Evolutionary conservation across 805 yeast genomes (phyloP), one percentile per base, ranked within the genome.

Genomic region (Candida andamanensis): DNA sequence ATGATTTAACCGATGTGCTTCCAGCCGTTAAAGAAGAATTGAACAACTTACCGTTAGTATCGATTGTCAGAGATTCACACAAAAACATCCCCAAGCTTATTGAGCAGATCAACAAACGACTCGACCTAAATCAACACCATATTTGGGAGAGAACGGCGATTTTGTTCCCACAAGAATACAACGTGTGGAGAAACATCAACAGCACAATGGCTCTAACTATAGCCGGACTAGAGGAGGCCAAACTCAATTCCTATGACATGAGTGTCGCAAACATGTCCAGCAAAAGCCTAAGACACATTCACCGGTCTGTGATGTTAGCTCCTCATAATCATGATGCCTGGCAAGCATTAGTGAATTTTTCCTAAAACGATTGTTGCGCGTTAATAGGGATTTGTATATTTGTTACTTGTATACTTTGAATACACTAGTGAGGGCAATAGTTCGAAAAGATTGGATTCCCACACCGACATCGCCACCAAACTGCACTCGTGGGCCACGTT

Each of bases 91-190:
- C 90, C 5, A 69, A 59, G 40, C 50, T 86, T 29, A 50, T 83
- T 14, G 59, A 67, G 1, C 70, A 74, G 44, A 65, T 85, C 28
- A 63, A 69, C 36, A 50, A 52, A 28, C 62, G 68, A 20, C 42
- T 80, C 15, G 42, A 47, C 3, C 15, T 33, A 1, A 1, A 41
- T 45, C 1, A 41, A 42, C 15, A 38, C 52, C 16, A 33, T 34
- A 49, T 65, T 2, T 81, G 90, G 83, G 84, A 81, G 50, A 72
- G 80, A 45, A 69, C 77, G 8, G 86, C 90, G 0, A 60, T 81
- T 40, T 59, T 83, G 46, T 81, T 84, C 60, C 97, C 97, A 1
- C 68, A 72, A 23, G 83, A 80, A 44, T 64, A 66, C 36, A 58
- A 61, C 11, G 69, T 83, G 4, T 90, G 97, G 97, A 64, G 61